Base-by-base conservation (phyloP, 2,329 filamentous ascomycete species). In the Diplodia seriata region DNA sequence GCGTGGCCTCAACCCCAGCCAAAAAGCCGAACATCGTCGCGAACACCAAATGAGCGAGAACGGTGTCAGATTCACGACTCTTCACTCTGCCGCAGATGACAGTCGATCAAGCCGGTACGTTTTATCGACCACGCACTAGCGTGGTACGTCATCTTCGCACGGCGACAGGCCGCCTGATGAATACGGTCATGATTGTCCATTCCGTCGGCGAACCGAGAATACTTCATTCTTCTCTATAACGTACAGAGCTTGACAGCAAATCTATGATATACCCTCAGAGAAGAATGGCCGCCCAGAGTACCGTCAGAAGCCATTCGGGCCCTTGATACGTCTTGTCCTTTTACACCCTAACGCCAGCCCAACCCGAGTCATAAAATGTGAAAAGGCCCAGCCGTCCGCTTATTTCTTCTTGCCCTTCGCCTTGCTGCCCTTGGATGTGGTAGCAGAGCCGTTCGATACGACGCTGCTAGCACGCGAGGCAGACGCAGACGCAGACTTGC, bases 381-480 rank as follows among this genome's bases (percentile, higher is more conserved):
- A 15, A 61, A 40, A 14, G 26, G 36, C 6, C 23, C 18, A 56
- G 7, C 29, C 1, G 31, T n/a, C 57, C 54, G 26, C 31, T 80
- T 78, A 83, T 73, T 79, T 85, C 81, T 84, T 86, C 68, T 79
- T 82, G 56, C 80, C 76, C 76, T 86, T 83, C 70, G 78, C 75
- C 76, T 84, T 79, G 4, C 73, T 69, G 14, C 64, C 54, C 78
- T 75, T 73, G 14, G 83, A 80, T 23, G 49, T 31, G 63, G 83
- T 75, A 69, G 81, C 82, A 5, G 90, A 91, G 47, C 84, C 86
- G 54, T 87, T 92, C 0, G 94, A 97, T 38, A 87, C 89, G 31
- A 97, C 93, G 77, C 95, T 98, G 5, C 90, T 94, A 18, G 94
- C 94, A 70, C 95, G 87, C 7, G 94, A 97, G 0, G 90, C 91